Evolutionary conservation across 2,329 filamentous ascomycete genomes (phyloP).

Genomic region (Cercospora sp.): DNA sequence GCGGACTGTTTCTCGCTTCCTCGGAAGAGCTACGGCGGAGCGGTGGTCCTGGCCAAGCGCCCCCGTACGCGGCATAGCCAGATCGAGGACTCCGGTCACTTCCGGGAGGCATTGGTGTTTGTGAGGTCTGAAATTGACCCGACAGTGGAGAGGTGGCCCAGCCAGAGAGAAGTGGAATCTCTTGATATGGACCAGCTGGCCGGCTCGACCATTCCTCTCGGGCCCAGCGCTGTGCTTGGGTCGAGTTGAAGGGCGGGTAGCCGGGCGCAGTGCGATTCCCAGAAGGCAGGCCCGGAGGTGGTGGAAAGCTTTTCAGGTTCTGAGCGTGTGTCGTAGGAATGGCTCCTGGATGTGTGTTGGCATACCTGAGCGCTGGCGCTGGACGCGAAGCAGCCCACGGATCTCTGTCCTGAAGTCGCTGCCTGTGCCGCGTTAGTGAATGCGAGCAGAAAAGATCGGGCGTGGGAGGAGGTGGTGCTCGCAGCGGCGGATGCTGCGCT

Average conservation of each 20-base stretch:
- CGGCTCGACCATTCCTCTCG: slow-evolving; percentile 34
- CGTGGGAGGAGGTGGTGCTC: slow-evolving; percentile 1
- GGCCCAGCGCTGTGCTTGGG: slow-evolving; percentile 32
- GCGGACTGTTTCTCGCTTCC: slow-evolving; percentile 28
- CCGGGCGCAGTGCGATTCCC: slow-evolving; percentile 25
- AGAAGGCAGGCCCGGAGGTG: slow-evolving; percentile 29
- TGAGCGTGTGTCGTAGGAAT: slow-evolving; percentile 27
- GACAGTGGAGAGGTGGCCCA: slow-evolving; percentile 35
- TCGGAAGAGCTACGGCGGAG: slow-evolving; percentile 37
- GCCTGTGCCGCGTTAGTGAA: slow-evolving; percentile 26
- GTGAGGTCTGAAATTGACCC: slow-evolving; percentile 28
- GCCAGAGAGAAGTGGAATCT: slow-evolving; percentile 27
- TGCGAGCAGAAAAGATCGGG: not conserved
- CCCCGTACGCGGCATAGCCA: slow-evolving; percentile 30
- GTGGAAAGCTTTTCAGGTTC: slow-evolving; percentile 31
- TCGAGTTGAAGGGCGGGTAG: slow-evolving; percentile 28
- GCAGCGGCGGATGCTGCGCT: slow-evolving; percentile 6
- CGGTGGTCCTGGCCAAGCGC: slow-evolving; percentile 30
- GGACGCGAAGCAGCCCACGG: slow-evolving; percentile 33
- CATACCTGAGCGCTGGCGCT: slow-evolving; percentile 34
- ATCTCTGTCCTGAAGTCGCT: slow-evolving; percentile 34
- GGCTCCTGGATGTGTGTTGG: slow-evolving; percentile 26
- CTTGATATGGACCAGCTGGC: slow-evolving; percentile 30
- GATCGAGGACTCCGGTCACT: slow-evolving; percentile 29
- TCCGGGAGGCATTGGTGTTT: slow-evolving; percentile 30